These are phyloP conservation scores for Suillus subalutaceus DNA, from an alignment of 768 basidiomycete genomes.

Conservation along the genomic window DNA sequence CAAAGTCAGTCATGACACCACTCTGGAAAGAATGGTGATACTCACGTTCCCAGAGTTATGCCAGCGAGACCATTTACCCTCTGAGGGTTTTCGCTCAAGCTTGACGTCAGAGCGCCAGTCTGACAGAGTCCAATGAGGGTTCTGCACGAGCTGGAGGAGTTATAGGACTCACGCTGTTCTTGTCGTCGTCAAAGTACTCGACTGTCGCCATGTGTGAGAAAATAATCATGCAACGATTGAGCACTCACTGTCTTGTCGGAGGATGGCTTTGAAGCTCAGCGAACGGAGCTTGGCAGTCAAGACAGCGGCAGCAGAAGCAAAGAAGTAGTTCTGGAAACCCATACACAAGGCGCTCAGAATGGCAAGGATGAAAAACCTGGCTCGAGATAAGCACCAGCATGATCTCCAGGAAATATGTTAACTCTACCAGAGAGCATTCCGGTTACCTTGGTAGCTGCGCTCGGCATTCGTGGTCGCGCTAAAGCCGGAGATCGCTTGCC, in stretches of 20 bases:
- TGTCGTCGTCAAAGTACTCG: conserved; percentile 46
- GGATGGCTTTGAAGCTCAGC: conserved; percentile 41
- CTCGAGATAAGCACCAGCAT: conserved; percentile 30
- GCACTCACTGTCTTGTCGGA: conserved; percentile 48
- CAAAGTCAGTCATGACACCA: background rate
- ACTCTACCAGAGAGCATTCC: conserved; percentile 17
- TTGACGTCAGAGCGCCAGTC: conserved; percentile 81
- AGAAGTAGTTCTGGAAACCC: conserved; percentile 39
- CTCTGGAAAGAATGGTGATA: conserved; percentile 10
- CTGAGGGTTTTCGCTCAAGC: conserved; percentile 83
- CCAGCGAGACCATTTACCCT: conserved; percentile 90
- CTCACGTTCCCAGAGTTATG: conserved; percentile 79
- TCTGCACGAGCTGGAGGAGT: background rate
- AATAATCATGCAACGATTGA: background rate
- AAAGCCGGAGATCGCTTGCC: conserved; percentile 10
- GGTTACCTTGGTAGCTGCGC: background rate
- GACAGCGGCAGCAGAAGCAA: conserved; percentile 39
- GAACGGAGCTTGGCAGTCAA: conserved; percentile 43
- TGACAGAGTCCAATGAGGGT: conserved; percentile 24
- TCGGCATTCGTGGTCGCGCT: conserved; percentile 11
- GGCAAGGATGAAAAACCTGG: conserved; percentile 38
- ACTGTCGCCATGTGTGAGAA: conserved; percentile 14
- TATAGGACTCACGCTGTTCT: conserved; percentile 27
- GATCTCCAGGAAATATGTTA: conserved; percentile 32
- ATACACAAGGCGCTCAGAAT: conserved; percentile 40